These are phyloP conservation scores for Stylonectria norvegica DNA, from an alignment of 2,329 filamentous ascomycete genomes.

Conservation along the genomic window DNA sequence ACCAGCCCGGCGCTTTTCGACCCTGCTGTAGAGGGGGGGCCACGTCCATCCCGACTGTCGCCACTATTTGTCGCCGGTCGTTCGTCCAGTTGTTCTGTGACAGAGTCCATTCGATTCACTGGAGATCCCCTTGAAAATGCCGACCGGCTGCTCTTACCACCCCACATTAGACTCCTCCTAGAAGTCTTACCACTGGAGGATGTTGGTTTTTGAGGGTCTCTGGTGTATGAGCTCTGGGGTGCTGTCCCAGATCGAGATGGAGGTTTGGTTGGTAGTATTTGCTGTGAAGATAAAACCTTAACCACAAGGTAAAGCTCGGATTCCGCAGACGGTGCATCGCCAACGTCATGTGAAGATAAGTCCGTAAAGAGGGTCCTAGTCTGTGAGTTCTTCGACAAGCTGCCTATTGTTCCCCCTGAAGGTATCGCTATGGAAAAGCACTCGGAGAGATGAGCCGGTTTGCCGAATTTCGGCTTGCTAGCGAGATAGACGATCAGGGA, in stretches of 20 bases:
- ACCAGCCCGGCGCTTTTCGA: slow-evolving; percentile 36
- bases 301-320: slow-evolving; percentile 80
- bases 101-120: slow-evolving; percentile 50
- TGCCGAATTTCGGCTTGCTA: slow-evolving; percentile 62
- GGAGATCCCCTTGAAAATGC: slow-evolving; percentile 51
- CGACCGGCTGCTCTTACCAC: slow-evolving; percentile 53
- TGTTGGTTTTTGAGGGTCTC: slow-evolving; percentile 46
- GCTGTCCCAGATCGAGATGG: slow-evolving; percentile 50
- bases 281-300: slow-evolving; percentile 64
- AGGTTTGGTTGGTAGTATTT: slow-evolving; percentile 45
- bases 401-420: slow-evolving; percentile 66
- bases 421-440: slow-evolving; percentile 77
- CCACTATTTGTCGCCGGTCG: slow-evolving; percentile 34
- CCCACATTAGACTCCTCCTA: slow-evolving; percentile 68
- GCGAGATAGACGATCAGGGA: slow-evolving; percentile 77
- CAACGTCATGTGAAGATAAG: slow-evolving; percentile 71
- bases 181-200: slow-evolving; percentile 52
- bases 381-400: slow-evolving; percentile 60
- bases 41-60: slow-evolving; percentile 44
- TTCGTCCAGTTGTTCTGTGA: slow-evolving; percentile 50
- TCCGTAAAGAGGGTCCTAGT: slow-evolving; percentile 87
- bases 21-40: slow-evolving; percentile 54
- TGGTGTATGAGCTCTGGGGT: slow-evolving; percentile 39
- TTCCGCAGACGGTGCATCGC: slow-evolving; percentile 58
- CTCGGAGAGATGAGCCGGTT: slow-evolving; percentile 71